Conservation (phyloP, 208 protist genomes). For the Acanthamoeba castellanii region DNA sequence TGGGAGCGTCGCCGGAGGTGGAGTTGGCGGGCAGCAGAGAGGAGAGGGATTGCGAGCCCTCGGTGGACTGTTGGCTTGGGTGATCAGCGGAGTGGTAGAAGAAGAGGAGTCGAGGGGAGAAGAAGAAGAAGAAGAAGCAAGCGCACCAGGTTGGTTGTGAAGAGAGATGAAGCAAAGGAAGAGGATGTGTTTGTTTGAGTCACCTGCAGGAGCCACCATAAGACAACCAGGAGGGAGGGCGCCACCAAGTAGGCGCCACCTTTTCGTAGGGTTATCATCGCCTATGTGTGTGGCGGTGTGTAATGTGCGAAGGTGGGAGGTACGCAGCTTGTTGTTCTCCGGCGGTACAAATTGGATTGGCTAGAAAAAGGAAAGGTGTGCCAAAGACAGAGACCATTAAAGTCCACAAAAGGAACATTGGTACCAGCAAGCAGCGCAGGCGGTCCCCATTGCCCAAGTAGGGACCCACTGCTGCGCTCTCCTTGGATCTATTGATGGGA, state of each 20-base stretch:
- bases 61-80: background rate
- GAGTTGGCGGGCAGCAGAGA: background rate
- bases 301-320: too few species aligned
- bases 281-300: background rate
- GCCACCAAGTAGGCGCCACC: background rate
- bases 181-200: background rate
- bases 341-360: too few species aligned
- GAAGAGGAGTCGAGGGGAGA: background rate
- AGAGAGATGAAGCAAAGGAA: background rate
- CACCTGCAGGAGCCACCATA: background rate
- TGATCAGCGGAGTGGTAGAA: background rate
- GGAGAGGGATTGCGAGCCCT: background rate
- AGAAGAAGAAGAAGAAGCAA: background rate
- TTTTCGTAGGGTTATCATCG: background rate
- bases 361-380: too few species aligned
- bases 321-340: too few species aligned
- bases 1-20: background rate
- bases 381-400: too few species aligned
- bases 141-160: background rate
- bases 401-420: too few species aligned
- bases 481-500: too few species aligned
- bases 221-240: background rate
- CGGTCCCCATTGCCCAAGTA: too few species aligned
- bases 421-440: too few species aligned
- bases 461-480: too few species aligned